A percentile compares a stretch with the other conserved stretches of the same genome.
Evolutionary conservation across 768 basidiomycete genomes (phyloP).

Genomic region (Astraeus odoratus): DNA sequence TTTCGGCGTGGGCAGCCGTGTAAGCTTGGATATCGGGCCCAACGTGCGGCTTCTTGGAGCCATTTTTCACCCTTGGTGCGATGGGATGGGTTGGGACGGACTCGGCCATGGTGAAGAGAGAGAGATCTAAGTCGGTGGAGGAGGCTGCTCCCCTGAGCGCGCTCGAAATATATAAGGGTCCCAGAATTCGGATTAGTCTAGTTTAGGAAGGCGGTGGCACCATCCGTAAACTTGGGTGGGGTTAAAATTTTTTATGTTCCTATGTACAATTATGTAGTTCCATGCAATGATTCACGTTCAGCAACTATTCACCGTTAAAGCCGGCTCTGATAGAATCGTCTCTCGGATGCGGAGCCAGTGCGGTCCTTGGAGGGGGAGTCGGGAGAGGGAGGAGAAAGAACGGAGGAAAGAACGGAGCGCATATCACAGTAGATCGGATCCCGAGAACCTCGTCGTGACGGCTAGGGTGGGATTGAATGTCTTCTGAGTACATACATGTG

Average conservation of each 20-base stretch:
- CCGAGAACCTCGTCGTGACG: too few relatives aligned
- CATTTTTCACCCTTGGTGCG: constrained; percentile 63
- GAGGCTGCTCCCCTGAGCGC: background rate
- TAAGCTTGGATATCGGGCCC: constrained; percentile 79
- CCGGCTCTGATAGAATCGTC: background rate
- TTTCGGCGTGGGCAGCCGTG: constrained; percentile 54
- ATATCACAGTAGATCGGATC: too few relatives aligned
- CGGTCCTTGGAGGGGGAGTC: background rate
- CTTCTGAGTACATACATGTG: too few relatives aligned
- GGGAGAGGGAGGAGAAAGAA: constrained; percentile 16
- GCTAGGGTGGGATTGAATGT: too few relatives aligned
- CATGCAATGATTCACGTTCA: background rate
- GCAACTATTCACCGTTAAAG: too few relatives aligned
- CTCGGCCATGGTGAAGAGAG: constrained; percentile 34
- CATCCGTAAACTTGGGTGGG: background rate
- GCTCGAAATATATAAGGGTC: too few relatives aligned
- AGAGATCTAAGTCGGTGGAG: constrained; percentile 1
- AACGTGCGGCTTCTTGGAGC: constrained; percentile 65
- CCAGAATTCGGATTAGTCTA: too few relatives aligned
- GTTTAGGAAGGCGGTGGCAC: too few relatives aligned
- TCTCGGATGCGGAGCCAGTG: background rate
- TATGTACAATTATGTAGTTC: too few relatives aligned
- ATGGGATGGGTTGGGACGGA: constrained; percentile 55
- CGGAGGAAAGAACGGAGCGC: constrained; percentile 9
- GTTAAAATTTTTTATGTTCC: too few relatives aligned